Evolutionary conservation across 805 yeast species (phyloP), one percentile per base, ranked within the genome.

Genomic region (Cyberlindnera suaveolens): DNA sequence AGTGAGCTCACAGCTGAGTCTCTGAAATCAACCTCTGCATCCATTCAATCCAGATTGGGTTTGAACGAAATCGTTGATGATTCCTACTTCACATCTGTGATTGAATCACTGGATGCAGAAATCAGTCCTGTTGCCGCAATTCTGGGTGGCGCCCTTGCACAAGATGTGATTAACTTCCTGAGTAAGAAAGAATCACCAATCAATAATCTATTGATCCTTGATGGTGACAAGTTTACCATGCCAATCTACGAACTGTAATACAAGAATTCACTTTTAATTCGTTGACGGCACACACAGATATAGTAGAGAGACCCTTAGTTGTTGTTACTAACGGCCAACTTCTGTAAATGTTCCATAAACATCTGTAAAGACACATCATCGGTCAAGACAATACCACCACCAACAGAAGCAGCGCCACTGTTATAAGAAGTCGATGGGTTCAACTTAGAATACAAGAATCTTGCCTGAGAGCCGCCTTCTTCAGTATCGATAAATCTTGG

Each of bases 401-500:
- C 77, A 13, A 68, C 70, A 35, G 62, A 61, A 31, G 65, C 67
- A 38, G 68, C 71, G 20, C 61, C 66, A 51, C 78, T 76, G 62
- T 82, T 80, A 61, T 85, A 84, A 33, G 90, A 82, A 50, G 85
- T 88, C 38, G 96, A 84, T 34, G 99, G 99, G 65, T 95, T 93
- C 64, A 93, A 78, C 67, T 89, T 93, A 26, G 97, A 87, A 65
- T 88, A 80, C 65, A 93, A 74, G 74, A 93, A 93, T 68, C 99
- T 82, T 3, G 98, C 97, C 68, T 93, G 99, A 14, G 97, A 90
- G 43, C 96, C 97, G 57, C 99, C 98, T 56, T 91, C 97, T 62
- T 91, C 97, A 46, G 96, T 88, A 57, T 91, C 96, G 54, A 93
- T 90, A 61, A 91, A 93, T 67, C 99, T 79, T 38, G 99, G 99